Base-by-base conservation (phyloP, 257 asterid species). In the Solanum rostratum region DNA sequence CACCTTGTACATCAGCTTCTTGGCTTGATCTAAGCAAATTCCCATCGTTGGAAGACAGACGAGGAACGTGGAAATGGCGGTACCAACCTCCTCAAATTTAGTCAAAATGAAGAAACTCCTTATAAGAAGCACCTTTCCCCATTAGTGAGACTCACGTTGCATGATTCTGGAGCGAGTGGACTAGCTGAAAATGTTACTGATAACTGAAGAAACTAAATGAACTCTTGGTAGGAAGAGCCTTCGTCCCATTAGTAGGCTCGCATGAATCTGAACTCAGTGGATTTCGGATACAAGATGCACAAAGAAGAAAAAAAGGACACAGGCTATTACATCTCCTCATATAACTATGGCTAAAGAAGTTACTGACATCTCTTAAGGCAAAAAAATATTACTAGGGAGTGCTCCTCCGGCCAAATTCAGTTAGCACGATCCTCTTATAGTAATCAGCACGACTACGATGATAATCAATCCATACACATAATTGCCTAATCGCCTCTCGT, bases 381-480 rank as follows among this genome's bases (percentile, higher is more conserved):
- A 10, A 9, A 49, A 15, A 76, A 24, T 63, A 81, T 41, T 57
- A 62, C 66, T 66, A 83, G 12, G 85, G 85, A 50, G 68, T 18
- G 15, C 79, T 83, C 20, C 78, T 50, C 5, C 78, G 63, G 13
- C 81, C 81, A 83, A 90, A 89, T 29, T 92, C 97, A 43, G 91
- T 70, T 84, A 92, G 41, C 88, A 78, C 20, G 57, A 89, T 84
- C 73, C 90, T 93, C 91, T 89, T 93, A 93, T 92, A 93, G 86
- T 85, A 92, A 84, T 94, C 98, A 0, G 94, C 92, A 2, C 91
- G 92, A 22, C 93, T 89, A 18, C 93, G 89, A 20, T 94, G 99
- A 87, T 96, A 92, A 85, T 96, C 99, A 19, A 94, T 94, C 98
- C 94, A 92, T 10, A 96, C 94, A 59, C 99, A 96, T 5, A 96